Conservation (phyloP, 345 rosid species). For the Eucalyptus brandiana region DNA sequence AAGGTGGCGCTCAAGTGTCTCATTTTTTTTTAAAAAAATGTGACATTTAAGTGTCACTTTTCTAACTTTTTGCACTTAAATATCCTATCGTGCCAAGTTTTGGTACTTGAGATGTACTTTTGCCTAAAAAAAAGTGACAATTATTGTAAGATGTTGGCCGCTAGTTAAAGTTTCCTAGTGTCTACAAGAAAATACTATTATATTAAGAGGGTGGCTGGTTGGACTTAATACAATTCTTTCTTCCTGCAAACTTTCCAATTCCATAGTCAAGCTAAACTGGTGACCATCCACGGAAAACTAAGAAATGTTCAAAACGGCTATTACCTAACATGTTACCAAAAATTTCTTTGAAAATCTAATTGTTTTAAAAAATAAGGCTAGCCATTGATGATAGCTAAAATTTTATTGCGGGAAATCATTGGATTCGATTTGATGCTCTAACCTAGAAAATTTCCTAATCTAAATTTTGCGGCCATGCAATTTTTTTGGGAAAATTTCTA, state of each 20-base stretch:
- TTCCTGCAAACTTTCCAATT: not conserved
- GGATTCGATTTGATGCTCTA: not conserved
- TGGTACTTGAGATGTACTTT: too few species aligned
- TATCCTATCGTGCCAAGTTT: too few species aligned
- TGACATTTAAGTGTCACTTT: too few species aligned
- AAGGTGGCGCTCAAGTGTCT: too few species aligned
- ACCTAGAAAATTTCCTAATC: not conserved
- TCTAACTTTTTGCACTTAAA: too few species aligned
- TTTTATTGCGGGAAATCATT: too few species aligned
- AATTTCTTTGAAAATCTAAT: not conserved
- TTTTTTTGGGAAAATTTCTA: too few species aligned
- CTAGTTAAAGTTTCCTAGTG: not conserved
- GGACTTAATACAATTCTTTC: not conserved
- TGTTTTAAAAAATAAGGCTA: not conserved
- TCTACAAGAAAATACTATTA: not conserved
- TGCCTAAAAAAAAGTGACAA: too few species aligned
- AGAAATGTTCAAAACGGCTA: not conserved
- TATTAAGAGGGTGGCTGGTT: not conserved
- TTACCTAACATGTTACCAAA: not conserved
- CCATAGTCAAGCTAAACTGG: not conserved
- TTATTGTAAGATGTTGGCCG: not conserved
- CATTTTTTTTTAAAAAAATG: too few species aligned
- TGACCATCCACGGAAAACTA: not conserved
- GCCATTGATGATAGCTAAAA: not conserved
- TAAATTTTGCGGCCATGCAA: not conserved